These are phyloP conservation scores for Krasilnikovozyma curviuscula DNA, from an alignment of 768 basidiomycete genomes.

Conservation along the genomic window DNA sequence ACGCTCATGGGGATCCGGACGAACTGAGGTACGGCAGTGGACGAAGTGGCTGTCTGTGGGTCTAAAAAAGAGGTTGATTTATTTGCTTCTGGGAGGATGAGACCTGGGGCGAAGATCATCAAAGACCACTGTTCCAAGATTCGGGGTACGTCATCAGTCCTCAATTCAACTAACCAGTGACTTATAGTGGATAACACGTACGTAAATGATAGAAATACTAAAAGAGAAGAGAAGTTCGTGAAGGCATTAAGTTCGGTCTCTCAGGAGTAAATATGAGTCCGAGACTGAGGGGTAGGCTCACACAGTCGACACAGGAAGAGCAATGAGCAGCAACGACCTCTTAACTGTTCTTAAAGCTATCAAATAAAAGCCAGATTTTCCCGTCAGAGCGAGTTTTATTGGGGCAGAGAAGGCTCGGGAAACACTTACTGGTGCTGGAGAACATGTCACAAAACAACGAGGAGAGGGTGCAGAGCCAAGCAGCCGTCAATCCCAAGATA, in stretches of 20 bases:
- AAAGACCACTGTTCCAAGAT: slow-evolving; percentile 8
- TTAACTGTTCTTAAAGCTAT: slow-evolving; percentile 35
- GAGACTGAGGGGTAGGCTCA: neutral
- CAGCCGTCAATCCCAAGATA: slow-evolving; percentile 33
- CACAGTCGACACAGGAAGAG: slow-evolving; percentile 37
- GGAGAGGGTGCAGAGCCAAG: no score
- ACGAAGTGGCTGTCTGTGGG: slow-evolving; percentile 21
- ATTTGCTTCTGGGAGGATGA: slow-evolving; percentile 43
- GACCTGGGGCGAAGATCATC: slow-evolving; percentile 29
- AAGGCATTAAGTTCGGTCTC: slow-evolving; percentile 18
- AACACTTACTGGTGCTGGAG: neutral
- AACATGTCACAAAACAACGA: no score
- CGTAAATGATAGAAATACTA: neutral
- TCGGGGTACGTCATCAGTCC: no score
- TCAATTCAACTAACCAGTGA: no score
- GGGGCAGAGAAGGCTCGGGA: slow-evolving; percentile 2
- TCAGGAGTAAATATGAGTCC: neutral
- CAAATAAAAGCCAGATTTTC: no score
- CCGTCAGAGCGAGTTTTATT: no score
- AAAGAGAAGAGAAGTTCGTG: neutral
- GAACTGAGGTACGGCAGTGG: slow-evolving; percentile 23
- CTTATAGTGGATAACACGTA: neutral
- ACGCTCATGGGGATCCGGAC: slow-evolving; percentile 33
- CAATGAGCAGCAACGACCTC: slow-evolving; percentile 40
- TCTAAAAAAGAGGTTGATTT: no score